Base-by-base conservation (phyloP, 2,329 filamentous ascomycete genomes). In the Monosporascus sp. region DNA sequence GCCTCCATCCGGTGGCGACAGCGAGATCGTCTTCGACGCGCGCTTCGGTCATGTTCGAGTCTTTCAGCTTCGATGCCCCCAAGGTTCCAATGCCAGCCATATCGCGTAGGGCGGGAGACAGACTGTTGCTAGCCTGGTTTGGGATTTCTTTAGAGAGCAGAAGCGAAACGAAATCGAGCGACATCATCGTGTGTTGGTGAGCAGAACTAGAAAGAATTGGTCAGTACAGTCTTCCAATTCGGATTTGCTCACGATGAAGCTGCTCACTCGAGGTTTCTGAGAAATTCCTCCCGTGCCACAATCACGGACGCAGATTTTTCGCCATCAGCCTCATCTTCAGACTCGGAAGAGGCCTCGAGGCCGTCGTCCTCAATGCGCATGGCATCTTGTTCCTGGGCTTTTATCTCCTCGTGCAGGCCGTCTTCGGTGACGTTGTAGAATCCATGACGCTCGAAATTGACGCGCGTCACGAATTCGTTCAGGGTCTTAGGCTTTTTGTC, bases 91-190 rank as follows among this genome's bases (percentile, higher is more conserved):
- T 81, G 14, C 90, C 88, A 9, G 90, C 83, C 56, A 82, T 76
- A 9, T 89, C 80, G 64, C 88, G 88, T 20, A 96, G 75, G 20
- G 76, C 78, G 16, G 83, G 79, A 1, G 88, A 91, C 57, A 96
- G 80, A 5, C 90, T 90, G 47, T 77, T 70, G 61, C 84, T 78
- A 5, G 87, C 89, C 59, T 86, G 83, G 8, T 81, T 82, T 0
- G 90, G 88, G n/a, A 78, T 78, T 65, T 94, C 83, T 68, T 91
- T 92, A n/a, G 90, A 90, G 17, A 94, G 77, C 1, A 96, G 78
- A 7, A 96, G 80, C 31, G 91, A 96, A 52, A 96, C 74, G 63
- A 92, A 90, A 68, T 96, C 90, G 63, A 95, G 83, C 7, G 86
- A 84, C 55, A 89, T 79, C 66, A 88, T 77, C 41, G 86, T 80